Conservation (phyloP, 768 basidiomycete genomes). For the Cystobasidium onofrii region DNA sequence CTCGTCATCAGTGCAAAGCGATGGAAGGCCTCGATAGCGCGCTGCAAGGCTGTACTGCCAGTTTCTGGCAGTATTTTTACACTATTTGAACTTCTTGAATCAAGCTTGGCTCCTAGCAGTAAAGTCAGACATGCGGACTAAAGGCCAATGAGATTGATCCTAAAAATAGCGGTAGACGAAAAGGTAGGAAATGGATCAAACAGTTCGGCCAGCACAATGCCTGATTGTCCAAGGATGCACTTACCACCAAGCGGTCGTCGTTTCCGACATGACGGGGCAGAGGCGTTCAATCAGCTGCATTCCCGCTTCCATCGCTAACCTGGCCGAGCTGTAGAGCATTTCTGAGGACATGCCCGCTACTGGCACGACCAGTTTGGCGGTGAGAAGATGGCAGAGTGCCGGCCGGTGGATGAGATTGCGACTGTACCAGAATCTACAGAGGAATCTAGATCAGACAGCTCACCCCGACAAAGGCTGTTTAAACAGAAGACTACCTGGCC, state of each 20-base stretch:
- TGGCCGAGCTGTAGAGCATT: background rate
- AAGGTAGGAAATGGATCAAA: too few species aligned
- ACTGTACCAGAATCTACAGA: background rate
- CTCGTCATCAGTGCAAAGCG: background rate
- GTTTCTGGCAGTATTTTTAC: background rate
- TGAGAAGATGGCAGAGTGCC: background rate
- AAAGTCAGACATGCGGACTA: background rate
- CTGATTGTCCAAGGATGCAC: too few species aligned
- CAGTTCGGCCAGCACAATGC: background rate
- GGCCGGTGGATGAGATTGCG: background rate
- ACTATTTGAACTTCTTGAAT: background rate
- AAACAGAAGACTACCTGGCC: background rate
- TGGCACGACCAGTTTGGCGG: background rate
- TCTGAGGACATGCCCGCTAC: background rate
- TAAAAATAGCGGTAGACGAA: background rate
- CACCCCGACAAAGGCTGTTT: too few species aligned
- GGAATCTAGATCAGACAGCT: background rate
- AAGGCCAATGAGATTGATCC: background rate
- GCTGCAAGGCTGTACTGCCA: background rate
- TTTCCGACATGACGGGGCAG: background rate
- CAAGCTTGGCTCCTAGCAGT: background rate
- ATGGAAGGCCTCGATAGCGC: background rate
- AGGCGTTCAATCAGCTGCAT: background rate
- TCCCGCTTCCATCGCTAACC: background rate
- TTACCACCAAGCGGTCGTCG: background rate